phyloP scores from a whole-genome alignment of 2,329 filamentous ascomycete species.

The Pseudopyricularia javanii region DNA sequence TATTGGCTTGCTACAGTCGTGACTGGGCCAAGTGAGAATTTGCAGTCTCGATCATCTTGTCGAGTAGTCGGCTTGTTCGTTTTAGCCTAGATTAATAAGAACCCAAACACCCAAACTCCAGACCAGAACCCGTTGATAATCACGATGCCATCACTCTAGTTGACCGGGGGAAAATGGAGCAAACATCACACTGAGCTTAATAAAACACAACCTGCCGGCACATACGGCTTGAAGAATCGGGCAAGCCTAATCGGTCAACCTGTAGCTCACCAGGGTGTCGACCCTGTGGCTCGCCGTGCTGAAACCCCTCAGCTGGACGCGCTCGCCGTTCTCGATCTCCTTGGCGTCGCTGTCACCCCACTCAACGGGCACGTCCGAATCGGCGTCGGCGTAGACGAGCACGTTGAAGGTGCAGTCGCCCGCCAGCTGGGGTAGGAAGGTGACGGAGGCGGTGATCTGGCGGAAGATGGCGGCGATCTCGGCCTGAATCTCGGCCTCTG shows the following conservation, averaged over 20 bases:
- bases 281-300: conserved; percentile 91
- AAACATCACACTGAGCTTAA: no score
- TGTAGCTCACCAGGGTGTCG: conserved; percentile 91
- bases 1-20: no score
- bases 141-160: no score
- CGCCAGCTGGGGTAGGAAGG: conserved; percentile 85
- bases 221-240: not conserved
- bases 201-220: not conserved
- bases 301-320: conserved; percentile 90
- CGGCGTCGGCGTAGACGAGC: conserved; percentile 91
- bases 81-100: no score
- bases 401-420: conserved; percentile 98
- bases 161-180: no score
- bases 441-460: conserved; percentile 95
- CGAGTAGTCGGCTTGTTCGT: no score
- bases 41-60: no score
- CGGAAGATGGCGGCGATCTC: conserved; percentile 96
- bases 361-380: conserved; percentile 91
- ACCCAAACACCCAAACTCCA: no score
- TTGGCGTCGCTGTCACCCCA: conserved; percentile 98
- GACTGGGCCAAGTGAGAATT: no score
- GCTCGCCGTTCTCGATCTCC: conserved; percentile 88
- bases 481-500: conserved; percentile 84
- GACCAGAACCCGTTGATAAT: no score
- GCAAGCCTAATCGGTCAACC: conserved; percentile 32